Conservation (phyloP, 257 asterid genomes). For the Solanum stenotomum region DNA sequence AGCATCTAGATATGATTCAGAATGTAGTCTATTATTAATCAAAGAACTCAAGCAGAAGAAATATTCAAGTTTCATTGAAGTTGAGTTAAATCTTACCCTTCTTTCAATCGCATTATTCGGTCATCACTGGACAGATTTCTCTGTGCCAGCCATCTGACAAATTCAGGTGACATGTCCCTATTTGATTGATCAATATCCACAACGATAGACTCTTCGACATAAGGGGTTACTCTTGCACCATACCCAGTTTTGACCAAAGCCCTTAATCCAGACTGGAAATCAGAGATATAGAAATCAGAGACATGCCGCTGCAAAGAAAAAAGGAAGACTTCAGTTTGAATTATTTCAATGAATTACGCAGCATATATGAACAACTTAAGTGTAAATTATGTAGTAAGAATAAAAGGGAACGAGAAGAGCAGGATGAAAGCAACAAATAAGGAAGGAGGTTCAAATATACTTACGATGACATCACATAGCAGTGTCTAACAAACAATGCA, state of each 20-base stretch:
- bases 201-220: constrained; percentile 61
- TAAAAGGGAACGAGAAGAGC: background rate
- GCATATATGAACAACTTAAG: background rate
- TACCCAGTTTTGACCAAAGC: constrained; percentile 82
- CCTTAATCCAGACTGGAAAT: constrained; percentile 80
- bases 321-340: background rate
- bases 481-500: background rate
- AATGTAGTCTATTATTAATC: too few relatives aligned
- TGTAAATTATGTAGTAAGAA: background rate
- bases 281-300: constrained; percentile 85
- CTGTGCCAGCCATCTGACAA: constrained; percentile 68
- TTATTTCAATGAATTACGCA: background rate
- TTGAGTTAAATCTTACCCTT: constrained; percentile 38
- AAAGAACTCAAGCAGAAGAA: too few relatives aligned
- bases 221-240: constrained; percentile 67
- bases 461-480: background rate
- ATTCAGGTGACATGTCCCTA: constrained; percentile 42
- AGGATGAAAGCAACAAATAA: background rate
- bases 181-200: constrained; percentile 51
- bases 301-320: constrained; percentile 56
- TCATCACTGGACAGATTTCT: constrained; percentile 65
- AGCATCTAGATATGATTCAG: too few relatives aligned
- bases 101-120: constrained; percentile 62
- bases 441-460: background rate
- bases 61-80: too few relatives aligned